These are phyloP conservation scores for Omphalea diandra DNA, from an alignment of 441 rosid species.

Conservation along the genomic window DNA sequence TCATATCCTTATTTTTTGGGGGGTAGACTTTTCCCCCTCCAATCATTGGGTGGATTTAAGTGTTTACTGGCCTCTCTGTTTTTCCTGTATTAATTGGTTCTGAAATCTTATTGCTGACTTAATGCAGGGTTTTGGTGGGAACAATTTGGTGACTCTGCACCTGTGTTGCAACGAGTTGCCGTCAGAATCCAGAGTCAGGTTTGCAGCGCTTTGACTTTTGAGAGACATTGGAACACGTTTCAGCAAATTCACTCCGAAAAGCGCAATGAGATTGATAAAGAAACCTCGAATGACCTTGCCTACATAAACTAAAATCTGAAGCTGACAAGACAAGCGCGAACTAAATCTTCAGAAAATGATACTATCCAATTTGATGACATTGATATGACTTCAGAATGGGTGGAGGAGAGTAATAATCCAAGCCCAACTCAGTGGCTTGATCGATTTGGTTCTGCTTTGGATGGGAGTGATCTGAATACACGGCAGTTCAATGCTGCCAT, in stretches of 20 bases:
- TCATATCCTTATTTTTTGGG: neutral
- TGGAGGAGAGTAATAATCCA: slow-evolving; percentile 66
- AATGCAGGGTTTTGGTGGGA: slow-evolving; percentile 91
- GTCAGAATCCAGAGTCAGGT: slow-evolving; percentile 84
- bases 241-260: slow-evolving; percentile 87
- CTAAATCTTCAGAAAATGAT: slow-evolving; percentile 51
- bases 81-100: slow-evolving; percentile 11
- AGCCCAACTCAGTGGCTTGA: slow-evolving; percentile 88
- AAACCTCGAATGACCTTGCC: slow-evolving; percentile 57
- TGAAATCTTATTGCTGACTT: slow-evolving; percentile 2
- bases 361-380: slow-evolving; percentile 71
- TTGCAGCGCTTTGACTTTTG: slow-evolving; percentile 74
- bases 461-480: slow-evolving; percentile 78
- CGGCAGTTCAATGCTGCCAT: slow-evolving; percentile 68
- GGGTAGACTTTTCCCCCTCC: neutral
- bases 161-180: slow-evolving; percentile 72
- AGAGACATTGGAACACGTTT: slow-evolving; percentile 74
- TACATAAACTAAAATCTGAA: slow-evolving; percentile 76
- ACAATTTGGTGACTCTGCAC: slow-evolving; percentile 88
- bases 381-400: slow-evolving; percentile 95
- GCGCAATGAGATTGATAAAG: slow-evolving; percentile 82
- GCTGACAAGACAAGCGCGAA: slow-evolving; percentile 54
- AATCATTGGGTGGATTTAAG: neutral
- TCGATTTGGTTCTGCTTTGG: slow-evolving; percentile 67
- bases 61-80: neutral